Evolutionary conservation across 179 eudicot species (phyloP).

Genomic region (Amaranthus tricolor): DNA sequence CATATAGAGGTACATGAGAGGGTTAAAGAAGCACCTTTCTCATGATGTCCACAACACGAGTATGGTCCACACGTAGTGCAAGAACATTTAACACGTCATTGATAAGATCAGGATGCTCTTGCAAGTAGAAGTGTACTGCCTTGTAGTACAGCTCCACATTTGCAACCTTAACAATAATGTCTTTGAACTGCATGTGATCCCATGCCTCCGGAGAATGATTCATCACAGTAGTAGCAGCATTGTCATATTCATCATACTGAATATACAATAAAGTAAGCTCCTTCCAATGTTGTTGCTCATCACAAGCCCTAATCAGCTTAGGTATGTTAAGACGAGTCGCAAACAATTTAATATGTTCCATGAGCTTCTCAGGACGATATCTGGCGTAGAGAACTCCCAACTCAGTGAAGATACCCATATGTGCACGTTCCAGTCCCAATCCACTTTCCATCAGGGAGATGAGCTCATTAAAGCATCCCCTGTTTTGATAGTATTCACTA

Average conservation of each 20-base stretch:
- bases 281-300: conserved; percentile 56
- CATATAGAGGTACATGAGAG: not conserved
- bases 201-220: conserved; percentile 60
- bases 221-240: conserved; percentile 59
- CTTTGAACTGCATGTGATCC: conserved; percentile 63
- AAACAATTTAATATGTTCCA: conserved; percentile 54
- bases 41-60: conserved; percentile 57
- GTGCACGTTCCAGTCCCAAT: conserved; percentile 52
- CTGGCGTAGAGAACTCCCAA: conserved; percentile 54
- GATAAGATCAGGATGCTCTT: conserved; percentile 53
- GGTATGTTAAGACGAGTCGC: conserved; percentile 53
- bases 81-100: conserved; percentile 54
- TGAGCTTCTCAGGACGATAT: conserved; percentile 57
- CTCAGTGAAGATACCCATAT: conserved; percentile 57
- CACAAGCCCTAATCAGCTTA: conserved; percentile 53
- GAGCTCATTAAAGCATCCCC: conserved; percentile 55
- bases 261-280: conserved; percentile 51
- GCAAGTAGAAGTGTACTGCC: conserved; percentile 55
- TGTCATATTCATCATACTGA: conserved; percentile 54
- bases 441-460: conserved; percentile 62
- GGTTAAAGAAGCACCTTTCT: conserved; percentile 36
- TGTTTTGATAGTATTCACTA: conserved; percentile 50
- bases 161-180: conserved; percentile 50
- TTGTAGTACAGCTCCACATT: conserved; percentile 55
- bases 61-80: conserved; percentile 50